Conservation (phyloP, 352 stramenopile species). For the Phytophthora pistaciae region DNA sequence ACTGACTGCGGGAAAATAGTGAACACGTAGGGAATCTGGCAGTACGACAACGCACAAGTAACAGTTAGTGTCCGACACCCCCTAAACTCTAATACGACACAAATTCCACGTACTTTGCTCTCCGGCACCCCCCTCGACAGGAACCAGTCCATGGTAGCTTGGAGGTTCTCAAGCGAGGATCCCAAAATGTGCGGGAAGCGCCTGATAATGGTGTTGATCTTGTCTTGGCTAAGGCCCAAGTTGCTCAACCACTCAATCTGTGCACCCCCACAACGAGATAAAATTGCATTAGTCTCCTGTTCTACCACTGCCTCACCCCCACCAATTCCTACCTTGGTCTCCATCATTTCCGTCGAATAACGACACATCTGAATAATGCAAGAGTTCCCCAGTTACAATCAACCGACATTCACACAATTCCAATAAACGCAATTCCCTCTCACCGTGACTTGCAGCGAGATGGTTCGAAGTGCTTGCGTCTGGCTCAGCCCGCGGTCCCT, state of each 20-base stretch:
- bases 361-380: constrained; percentile 31
- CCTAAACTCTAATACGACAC: neutral
- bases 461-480: constrained; percentile 29
- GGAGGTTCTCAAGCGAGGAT: constrained; percentile 31
- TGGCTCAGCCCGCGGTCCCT: constrained; percentile 34
- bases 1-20: constrained; percentile 53
- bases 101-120: constrained; percentile 33
- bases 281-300: neutral
- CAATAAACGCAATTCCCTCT: neutral
- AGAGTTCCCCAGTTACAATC: neutral
- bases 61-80: neutral
- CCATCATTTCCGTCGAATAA: constrained; percentile 35
- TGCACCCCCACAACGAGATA: neutral
- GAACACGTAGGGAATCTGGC: constrained; percentile 66
- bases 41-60: neutral
- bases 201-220: constrained; percentile 35
- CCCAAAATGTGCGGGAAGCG: constrained; percentile 45
- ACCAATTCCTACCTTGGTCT: constrained; percentile 33
- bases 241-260: constrained; percentile 35
- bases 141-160: constrained; percentile 41
- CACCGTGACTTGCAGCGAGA: constrained; percentile 40
- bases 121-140: constrained; percentile 36
- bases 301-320: neutral
- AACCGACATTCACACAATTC: too few relatives aligned
- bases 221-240: constrained; percentile 33